Evolutionary conservation across 768 basidiomycete species (phyloP).

Genomic region (Tubosaeta sp.): DNA sequence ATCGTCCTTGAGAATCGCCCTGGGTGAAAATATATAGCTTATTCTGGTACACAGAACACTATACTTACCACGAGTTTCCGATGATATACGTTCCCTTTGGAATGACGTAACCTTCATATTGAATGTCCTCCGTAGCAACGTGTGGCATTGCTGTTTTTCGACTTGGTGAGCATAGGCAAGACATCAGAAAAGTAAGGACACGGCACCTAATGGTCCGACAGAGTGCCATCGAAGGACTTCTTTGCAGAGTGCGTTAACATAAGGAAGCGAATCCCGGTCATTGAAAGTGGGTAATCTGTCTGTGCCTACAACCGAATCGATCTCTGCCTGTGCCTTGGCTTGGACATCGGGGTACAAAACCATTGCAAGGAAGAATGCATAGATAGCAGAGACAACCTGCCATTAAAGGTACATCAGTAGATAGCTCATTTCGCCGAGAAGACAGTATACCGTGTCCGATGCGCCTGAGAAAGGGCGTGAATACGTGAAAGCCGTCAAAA

Average conservation of each 20-base stretch:
- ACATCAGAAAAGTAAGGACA: conserved; percentile 16
- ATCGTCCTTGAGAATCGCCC: conserved; percentile 53
- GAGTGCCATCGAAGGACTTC: conserved; percentile 26
- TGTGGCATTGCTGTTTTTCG: conserved; percentile 13
- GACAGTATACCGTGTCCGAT: conserved; percentile 39
- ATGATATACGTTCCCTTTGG: conserved; percentile 23
- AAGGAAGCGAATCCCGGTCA: conserved; percentile 24
- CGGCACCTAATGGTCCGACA: conserved; percentile 13
- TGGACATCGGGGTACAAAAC: conserved; percentile 22
- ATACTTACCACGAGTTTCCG: conserved; percentile 24
- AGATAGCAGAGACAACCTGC: conserved; percentile 14
- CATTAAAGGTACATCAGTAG: background rate
- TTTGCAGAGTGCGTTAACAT: conserved; percentile 22
- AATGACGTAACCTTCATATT: conserved; percentile 12
- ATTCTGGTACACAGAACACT: background rate
- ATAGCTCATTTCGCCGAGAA: conserved; percentile 28
- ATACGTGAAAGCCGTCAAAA: background rate
- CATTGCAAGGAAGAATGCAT: conserved; percentile 27
- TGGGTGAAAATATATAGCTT: conserved; percentile 17
- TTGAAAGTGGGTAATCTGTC: conserved; percentile 19
- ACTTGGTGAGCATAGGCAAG: background rate
- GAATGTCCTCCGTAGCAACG: conserved; percentile 17
- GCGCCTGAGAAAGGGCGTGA: conserved; percentile 25
- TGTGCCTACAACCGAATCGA: conserved; percentile 22
- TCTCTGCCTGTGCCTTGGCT: conserved; percentile 22